phyloP scores from a whole-genome alignment of 768 basidiomycete genomes.

The Steccherinum ochraceum region DNA sequence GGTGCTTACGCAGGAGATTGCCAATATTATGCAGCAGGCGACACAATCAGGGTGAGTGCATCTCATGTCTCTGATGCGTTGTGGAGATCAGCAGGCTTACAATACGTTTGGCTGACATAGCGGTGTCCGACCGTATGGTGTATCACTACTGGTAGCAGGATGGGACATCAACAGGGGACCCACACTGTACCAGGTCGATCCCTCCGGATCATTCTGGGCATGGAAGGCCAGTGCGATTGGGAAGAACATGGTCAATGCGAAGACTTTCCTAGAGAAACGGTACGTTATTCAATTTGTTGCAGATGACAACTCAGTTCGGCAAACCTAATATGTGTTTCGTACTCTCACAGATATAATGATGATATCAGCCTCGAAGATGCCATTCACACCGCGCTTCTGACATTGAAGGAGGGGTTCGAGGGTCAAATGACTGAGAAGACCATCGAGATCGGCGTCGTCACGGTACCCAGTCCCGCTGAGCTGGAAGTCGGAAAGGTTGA shows the following conservation, averaged over 20 bases:
- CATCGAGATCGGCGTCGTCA: constrained; percentile 96
- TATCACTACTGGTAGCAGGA: constrained; percentile 93
- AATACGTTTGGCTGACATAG: constrained; percentile 39
- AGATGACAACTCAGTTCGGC: neutral
- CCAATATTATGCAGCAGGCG: constrained; percentile 97
- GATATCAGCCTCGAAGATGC: constrained; percentile 98
- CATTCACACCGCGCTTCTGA: constrained; percentile 96
- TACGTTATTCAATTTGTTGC: constrained; percentile 34
- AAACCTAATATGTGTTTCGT: neutral
- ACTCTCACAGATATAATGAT: constrained; percentile 80
- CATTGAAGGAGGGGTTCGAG: constrained; percentile 98
- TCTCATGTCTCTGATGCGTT: constrained; percentile 4
- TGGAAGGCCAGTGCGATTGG: constrained; percentile 99
- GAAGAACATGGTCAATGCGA: constrained; percentile 99
- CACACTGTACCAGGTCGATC: constrained; percentile 98
- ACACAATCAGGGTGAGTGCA: constrained; percentile 90
- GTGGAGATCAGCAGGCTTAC: neutral
- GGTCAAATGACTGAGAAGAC: constrained; percentile 99
- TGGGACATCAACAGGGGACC: constrained; percentile 95
- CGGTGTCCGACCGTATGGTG: constrained; percentile 98
- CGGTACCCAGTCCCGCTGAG: constrained; percentile 70
- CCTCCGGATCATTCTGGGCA: constrained; percentile 98
- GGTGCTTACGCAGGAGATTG: constrained; percentile 94
- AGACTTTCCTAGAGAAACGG: constrained; percentile 99
- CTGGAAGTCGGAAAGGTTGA: constrained; percentile 68